Evolutionary conservation across 805 yeast genomes (phyloP), one percentile per base, ranked within the genome.

Genomic region (Dipodascus geniculatus): DNA sequence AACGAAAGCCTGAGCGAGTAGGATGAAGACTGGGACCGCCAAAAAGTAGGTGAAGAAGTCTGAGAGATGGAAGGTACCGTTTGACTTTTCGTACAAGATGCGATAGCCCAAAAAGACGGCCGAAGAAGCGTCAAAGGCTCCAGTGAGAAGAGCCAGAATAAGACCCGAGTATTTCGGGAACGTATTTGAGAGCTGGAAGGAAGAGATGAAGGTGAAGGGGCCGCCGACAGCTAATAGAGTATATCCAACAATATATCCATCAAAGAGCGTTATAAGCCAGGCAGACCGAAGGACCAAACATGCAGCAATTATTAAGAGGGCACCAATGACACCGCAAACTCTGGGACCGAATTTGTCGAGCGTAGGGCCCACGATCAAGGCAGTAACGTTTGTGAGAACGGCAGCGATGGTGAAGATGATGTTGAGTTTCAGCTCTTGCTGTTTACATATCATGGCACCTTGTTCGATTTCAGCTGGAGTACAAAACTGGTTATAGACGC

Each of bases 91-190:
- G 67, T 85, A 89, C 11, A 77, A 62, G 17, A 88, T 56, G 60
- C 96, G 72, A 71, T 89, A 91, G 9, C 78, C 60, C 60, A 88
- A 72, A 64, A 90, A 90, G 49, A 90, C 75, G 0, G 96, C 96
- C n/a, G 95, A 81, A 1, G 96, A 86, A 0, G 96, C 77, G 67
- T 91, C 97, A 64, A 90, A 89, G 0, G 96, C 89, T n/a, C 97
- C 97, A 0, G 96, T 87, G 51, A 90, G 70, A 17, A 87, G 68
- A 0, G 96, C 96, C 59, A 89, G 70, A 20, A 89, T 74, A 49
- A 86, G 75, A 0, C 96, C 96, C 2, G 95, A 84, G 61, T 79
- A 80, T 47, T 78, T 77, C 1, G 96, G 96, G 69, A 89, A 87
- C 23, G 86, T 78, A 65, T 89, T 90, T 3, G 96, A 86, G 65